Evolutionary conservation across 805 yeast genomes (phyloP), one percentile per base, ranked within the genome.

Genomic region (Yarrowia sp.): DNA sequence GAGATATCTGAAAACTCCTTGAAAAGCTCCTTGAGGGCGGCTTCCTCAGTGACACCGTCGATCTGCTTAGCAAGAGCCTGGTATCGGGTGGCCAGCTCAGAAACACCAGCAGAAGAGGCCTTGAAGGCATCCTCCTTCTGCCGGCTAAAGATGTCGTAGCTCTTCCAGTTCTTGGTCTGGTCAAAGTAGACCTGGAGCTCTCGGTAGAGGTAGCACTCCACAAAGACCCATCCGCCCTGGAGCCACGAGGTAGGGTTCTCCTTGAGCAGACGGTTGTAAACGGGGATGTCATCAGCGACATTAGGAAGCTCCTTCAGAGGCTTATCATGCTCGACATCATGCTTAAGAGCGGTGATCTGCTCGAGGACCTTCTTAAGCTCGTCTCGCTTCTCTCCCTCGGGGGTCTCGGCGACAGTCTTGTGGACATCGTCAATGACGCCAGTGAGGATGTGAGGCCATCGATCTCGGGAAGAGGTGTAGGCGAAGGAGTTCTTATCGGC

Each of bases 391-490:
- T 70, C 67, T 8, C 70, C 68, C 21, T 56, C 63, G 26, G 68
- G 65, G 26, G 69, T 28, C 26, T 71, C 67, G n/a, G 71, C 71
- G 30, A 79, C 71, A 19, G 78, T 72, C n/a, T 71, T 67, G 17
- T 77, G 68, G 44, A 87, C 77, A 72, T 92, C 98, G 28, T 80
- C 82, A 49, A 90, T 78, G 19, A 87, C 85, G 21, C 87, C 89
- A 30, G 82, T 80, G 52, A 92, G 72, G 68, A 95, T 90, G 64
- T 84, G 85, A 30, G 96, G 93, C 98, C 98, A 95, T 75, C 99
- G 86, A 38, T 80, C 79, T 67, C 84, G 81, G 10, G 90, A 88
- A 0, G 98, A 92, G 36, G 84, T 80, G 72, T 82, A 85, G 10
- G 96, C 98, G 74, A 95, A 95, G 3, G 97, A 89, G 66, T 81